Percentiles rank a stretch among this genome's conserved stretches.
Evolutionary conservation across 1,139 yeast genomes (phyloP).

Genomic region (Pichia sp.): DNA sequence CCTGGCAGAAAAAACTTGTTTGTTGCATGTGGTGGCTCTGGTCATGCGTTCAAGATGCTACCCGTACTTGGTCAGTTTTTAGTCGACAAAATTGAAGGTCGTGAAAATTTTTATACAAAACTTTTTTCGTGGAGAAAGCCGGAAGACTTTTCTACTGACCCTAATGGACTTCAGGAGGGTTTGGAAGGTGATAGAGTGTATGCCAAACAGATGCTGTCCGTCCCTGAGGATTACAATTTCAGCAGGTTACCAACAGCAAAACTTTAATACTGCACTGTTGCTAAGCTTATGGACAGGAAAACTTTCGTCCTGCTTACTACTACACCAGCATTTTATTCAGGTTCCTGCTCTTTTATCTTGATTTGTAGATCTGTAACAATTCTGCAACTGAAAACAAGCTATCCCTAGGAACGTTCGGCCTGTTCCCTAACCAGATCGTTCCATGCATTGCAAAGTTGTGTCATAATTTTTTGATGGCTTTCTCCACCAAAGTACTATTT

Average conservation of each 20-base stretch:
- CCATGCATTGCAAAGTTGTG: no score
- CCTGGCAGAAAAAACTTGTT: constrained; percentile 36
- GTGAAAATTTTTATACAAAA: constrained; percentile 15
- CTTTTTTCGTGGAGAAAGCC: constrained; percentile 33
- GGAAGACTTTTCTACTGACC: background rate
- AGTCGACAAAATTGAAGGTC: constrained; percentile 29
- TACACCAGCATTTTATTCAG: no score
- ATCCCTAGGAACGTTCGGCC: no score
- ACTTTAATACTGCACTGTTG: background rate
- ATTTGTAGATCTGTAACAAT: no score
- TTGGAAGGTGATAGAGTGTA: background rate
- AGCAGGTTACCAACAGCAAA: background rate
- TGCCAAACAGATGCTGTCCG: background rate
- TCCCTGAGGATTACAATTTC: background rate
- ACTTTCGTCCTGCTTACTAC: no score
- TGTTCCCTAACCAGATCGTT: no score
- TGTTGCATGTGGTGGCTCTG: constrained; percentile 44
- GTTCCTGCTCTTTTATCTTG: no score
- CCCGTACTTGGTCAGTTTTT: constrained; percentile 35
- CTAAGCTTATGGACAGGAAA: no score
- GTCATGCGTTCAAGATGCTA: constrained; percentile 37
- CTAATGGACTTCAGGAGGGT: background rate
- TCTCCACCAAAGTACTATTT: no score
- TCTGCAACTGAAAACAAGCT: no score
- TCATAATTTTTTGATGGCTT: no score